Base-by-base conservation (phyloP, 148 eudicot genomes). In the Oxyria digyna region DNA sequence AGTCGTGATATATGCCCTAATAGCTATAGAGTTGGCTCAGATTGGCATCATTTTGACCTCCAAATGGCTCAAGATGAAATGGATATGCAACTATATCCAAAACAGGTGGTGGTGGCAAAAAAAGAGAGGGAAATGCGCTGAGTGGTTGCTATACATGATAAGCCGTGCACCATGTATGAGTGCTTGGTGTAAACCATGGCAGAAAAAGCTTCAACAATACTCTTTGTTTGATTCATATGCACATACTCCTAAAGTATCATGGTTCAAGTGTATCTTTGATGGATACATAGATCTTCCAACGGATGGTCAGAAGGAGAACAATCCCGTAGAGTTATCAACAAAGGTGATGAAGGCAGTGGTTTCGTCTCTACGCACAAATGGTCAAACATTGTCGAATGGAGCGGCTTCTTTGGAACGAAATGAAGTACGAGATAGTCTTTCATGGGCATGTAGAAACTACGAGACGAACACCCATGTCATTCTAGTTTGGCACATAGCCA, bases 301-400 rank as follows among this genome's bases (percentile, higher is more conserved):
- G 1, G 64, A 57, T 14, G 64, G 64, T 27, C 64, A 57, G 64
- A 57, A 57, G 64, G 64, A 57, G 64, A 57, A 13, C 64, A 57
- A 29, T 17, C 64, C 35, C 8, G 64, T 10, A 3, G 13, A 12
- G 35, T 29, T 57, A 57, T 27, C 64, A 29, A 6, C 1, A 13
- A 5, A 57, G 6, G 35, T 57, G 64, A 29, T 21, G 37, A 57
- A 57, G 64, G 37, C 64, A 5, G 64, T 57, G n/a, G 4, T 57
- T 15, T 8, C 26, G 64, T 57, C 64, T 29, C 64, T 57, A 26
- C 35, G 64, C 4, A 27, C 8, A 57, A 57, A 57, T 24, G 64
- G 64, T 18, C 64, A 14, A 27, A 57, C 4, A 12, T 57, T 57
- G 64, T 57, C 64, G 1, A 57, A 57, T 57, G 64, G 64, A 26